Evolutionary conservation across 129 eudicot species (phyloP), one percentile per base, ranked within the genome.

Genomic region (Tagetes erecta): DNA sequence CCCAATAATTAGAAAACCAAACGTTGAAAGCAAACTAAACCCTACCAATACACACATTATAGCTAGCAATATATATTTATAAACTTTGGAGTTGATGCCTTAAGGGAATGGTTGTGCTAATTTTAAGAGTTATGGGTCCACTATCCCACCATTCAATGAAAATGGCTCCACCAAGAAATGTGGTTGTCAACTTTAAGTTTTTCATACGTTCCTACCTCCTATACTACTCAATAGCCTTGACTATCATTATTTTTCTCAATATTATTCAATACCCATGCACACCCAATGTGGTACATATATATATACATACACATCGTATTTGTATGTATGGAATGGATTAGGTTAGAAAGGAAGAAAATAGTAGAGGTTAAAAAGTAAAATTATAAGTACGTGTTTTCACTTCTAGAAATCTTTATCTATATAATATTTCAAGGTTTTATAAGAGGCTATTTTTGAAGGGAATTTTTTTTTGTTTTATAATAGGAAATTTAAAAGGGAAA

Each of bases 131-230:
- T 20, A 60, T 78, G 71, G 76, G 71, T 62, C 80, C 74, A 67
- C 74, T 13, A 44, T 67, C 70, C 70, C 76, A 70, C 76, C 76
- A 69, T 31, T 38, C 63, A 70, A 70, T 78, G 71, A 70, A 69
- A 78, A 47, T 47, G 53, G 70, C 42, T 68, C 52, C 52, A 68
- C n/a, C 4, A 58, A 2, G 76, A 68, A 20, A 20, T 20, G 27
- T 20, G 27, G 70, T 68, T 77, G 75, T 77, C 81, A 69, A 77
- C 70, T 69, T 77, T 46, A 70, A 46, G 63, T 60, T 69, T 77
- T 77, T 70, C 71, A 37, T 69, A 77, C 76, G 76, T 77, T 77
- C 70, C 80, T 41, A 76, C 68, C 69, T 77, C 70, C 80, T 40
- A 20, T 20, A 76, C 57, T 60, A 77, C 76, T 68, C 51, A 68